Base-by-base conservation (phyloP, 192 early-diverging fungal species). In the Backusella macrospora region DNA sequence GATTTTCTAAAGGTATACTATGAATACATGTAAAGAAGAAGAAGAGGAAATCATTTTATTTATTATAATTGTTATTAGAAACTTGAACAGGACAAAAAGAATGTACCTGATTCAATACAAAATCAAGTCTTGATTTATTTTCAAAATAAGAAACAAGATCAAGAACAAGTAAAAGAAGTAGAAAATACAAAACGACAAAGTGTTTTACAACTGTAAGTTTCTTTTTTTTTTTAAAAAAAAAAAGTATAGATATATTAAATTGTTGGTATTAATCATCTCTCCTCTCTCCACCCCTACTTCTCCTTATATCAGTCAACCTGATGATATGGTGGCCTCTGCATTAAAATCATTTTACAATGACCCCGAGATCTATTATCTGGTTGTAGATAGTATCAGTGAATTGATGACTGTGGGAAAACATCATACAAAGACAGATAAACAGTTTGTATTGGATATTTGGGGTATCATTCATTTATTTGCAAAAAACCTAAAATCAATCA, bases 401-500 rank as follows among this genome's bases (percentile, higher is more conserved):
- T 49, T 75, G 0, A 59, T 80, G 29, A 72, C 59, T 5, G 10
- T 75, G 13, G 70, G 69, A 3, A 68, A 34, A 46, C 14, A 71
- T 10, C 45, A 72, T 37, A 38, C 67, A 1, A 34, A 23, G 13
- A 38, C 71, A 39, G 49, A 75, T 6, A 80, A 75, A 47, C 40
- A 71, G 55, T 76, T 81, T 71, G 77, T 76, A 16, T 73, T 79
- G 29, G 85, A 88, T 78, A 72, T 84, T 4, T 88, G 85, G 85
- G 84, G 82, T 13, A 78, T 88, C 15, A 72, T 86, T 4, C 76
- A 78, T 44, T 73, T 78, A 21, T 86, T 88, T 80, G 73, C 83
- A 10, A 81, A 82, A 16, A 71, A 37, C 3, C 29, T 77, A 16
- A 49, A 43, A 37, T 34, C 76, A 15, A 63, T 71, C 9, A 26